Percentiles rank a stretch among this genome's conserved stretches.
Conservation (phyloP, 208 protist species). For the Leishmania turanica region DNA sequence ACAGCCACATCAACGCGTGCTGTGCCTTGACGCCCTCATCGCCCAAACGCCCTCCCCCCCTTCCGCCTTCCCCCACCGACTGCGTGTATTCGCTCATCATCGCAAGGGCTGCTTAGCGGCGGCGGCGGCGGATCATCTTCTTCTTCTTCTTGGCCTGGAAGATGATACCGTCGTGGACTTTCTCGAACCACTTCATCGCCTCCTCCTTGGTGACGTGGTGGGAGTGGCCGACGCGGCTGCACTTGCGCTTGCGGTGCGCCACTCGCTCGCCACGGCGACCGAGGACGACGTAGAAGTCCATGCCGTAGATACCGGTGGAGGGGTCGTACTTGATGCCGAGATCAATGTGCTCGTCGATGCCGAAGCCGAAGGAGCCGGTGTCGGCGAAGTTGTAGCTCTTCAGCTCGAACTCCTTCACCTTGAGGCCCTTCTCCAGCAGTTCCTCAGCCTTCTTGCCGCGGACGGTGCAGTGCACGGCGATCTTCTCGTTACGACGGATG, state of each 20-base stretch:
- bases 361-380: constrained; percentile 99
- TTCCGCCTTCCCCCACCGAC: not conserved
- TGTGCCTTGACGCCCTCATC: not conserved
- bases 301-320: constrained; percentile 98
- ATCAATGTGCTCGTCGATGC: constrained; percentile 99
- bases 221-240: constrained; percentile 86
- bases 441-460: constrained; percentile 99
- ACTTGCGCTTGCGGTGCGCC: constrained; percentile 86
- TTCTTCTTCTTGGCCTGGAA: constrained; percentile 96
- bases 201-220: constrained; percentile 98
- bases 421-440: constrained; percentile 98
- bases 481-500: constrained; percentile 99
- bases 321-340: constrained; percentile 99
- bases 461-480: constrained; percentile 98
- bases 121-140: constrained; percentile 98
- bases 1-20: not conserved
- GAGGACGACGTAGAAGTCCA: constrained; percentile 99
- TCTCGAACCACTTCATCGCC: constrained; percentile 99
- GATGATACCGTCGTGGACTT: constrained; percentile 98
- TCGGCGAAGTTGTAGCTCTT: constrained; percentile 96
- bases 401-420: constrained; percentile 99
- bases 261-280: constrained; percentile 97
- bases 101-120: constrained; percentile 85
- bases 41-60: not conserved
- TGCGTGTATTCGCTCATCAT: not conserved